Base-by-base conservation (phyloP, 1,284 basidiomycete species). In the Tilletia caries region DNA sequence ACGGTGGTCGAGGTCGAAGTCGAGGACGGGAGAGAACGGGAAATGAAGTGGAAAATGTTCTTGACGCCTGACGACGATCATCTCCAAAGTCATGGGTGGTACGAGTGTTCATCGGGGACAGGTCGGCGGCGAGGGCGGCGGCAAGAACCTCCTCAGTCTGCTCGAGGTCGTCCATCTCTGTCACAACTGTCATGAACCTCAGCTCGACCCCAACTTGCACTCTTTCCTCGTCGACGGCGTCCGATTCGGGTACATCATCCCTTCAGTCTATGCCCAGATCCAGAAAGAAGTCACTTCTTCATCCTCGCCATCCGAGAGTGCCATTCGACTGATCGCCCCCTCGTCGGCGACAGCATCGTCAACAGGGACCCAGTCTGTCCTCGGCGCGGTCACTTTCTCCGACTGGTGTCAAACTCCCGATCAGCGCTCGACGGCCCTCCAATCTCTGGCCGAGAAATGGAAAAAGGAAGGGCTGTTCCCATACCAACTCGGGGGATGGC, bases 401-500 rank as follows among this genome's bases (percentile, higher is more conserved):
- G 32, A 32, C 6, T 37, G 18, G 27, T 37, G 52, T 15, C 41
- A 33, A 3, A 62, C 13, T 5, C 58, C 58, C 20, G 52, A 23
- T 33, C 29, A 37, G 41, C 50, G 67, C 32, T 68, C 67, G 32
- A 32, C 29, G 6, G 73, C 71, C 1, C 68, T 79, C 44, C 71
- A 70, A 23, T 65, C 66, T 33, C 65, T 81, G 5, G 75, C 72
- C 2, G 66, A 67, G 27, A 73, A 74, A 52, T 73, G 78, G 76
- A 73, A 78, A 5, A 67, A 73, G 5, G 68, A 70, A 4, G 37
- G 71, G 8, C 23, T 68, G 33, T 81, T 81, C 48, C 76, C 78
- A 0, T 73, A 80, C 18, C 78, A 78, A 29, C 71, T 81, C 23
- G 86, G n/a, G 84, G 79, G 79, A 43, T 82, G 79, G 80, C 71